These are phyloP conservation scores for Capsella bursapastoris DNA, from an alignment of 345 rosid species.

Conservation along the genomic window DNA sequence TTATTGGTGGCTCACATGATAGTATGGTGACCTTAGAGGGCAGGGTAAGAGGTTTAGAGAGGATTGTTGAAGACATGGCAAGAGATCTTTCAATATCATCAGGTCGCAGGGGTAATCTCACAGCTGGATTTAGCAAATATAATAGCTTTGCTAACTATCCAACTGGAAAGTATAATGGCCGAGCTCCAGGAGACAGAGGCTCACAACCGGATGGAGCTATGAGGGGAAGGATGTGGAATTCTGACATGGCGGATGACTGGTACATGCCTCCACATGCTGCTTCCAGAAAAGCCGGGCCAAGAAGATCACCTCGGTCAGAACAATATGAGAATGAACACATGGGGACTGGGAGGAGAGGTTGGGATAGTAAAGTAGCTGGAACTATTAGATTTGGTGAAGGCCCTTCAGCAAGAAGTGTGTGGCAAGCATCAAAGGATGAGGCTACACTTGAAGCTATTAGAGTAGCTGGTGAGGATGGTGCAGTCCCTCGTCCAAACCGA, in stretches of 20 bases:
- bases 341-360: conserved; percentile 76
- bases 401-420: conserved; percentile 98
- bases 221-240: conserved; percentile 75
- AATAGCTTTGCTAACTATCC: conserved; percentile 74
- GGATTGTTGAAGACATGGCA: conserved; percentile 95
- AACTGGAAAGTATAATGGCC: conserved; percentile 64
- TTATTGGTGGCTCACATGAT: conserved; percentile 97
- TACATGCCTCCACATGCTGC: conserved; percentile 66
- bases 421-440: conserved; percentile 99
- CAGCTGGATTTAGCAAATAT: conserved; percentile 73
- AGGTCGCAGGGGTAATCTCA: conserved; percentile 70
- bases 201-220: conserved; percentile 69
- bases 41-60: conserved; percentile 96
- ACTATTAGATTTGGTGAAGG: conserved; percentile 91
- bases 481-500: conserved; percentile 60
- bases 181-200: conserved; percentile 79
- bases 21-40: conserved; percentile 92
- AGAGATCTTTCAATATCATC: conserved; percentile 87
- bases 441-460: conserved; percentile 99
- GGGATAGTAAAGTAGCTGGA: conserved; percentile 81
- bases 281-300: conserved; percentile 67
- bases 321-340: conserved; percentile 69
- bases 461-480: conserved; percentile 92
- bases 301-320: conserved; percentile 82
- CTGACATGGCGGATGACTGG: conserved; percentile 77